Conservation (phyloP, 768 basidiomycete species). For the Hebeloma cylindrosporum region DNA sequence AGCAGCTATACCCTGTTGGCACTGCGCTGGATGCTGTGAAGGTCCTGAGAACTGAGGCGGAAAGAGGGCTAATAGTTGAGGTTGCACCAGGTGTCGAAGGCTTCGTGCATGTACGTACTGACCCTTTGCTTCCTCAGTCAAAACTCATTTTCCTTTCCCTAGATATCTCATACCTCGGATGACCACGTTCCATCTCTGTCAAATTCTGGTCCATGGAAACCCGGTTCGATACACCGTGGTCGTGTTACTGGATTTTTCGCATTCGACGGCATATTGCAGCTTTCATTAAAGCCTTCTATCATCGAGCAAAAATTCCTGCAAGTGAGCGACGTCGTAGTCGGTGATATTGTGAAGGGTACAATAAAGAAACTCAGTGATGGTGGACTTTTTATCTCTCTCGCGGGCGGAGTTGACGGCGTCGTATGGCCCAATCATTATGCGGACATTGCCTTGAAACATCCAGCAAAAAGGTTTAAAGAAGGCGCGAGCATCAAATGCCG, state of each 20-base stretch:
- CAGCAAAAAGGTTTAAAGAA: conserved; percentile 84
- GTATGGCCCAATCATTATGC: conserved; percentile 95
- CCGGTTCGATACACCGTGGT: conserved; percentile 76
- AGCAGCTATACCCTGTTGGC: conserved; percentile 72
- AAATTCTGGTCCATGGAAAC: conserved; percentile 76
- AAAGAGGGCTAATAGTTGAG: conserved; percentile 78
- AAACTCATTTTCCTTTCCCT: conserved; percentile 9
- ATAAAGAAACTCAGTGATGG: conserved; percentile 82
- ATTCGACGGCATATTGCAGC: conserved; percentile 84
- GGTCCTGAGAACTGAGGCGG: conserved; percentile 71
- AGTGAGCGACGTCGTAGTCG: conserved; percentile 78
- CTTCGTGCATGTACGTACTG: conserved; percentile 77
- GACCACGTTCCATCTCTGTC: conserved; percentile 84
- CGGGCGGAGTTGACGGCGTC: conserved; percentile 87
- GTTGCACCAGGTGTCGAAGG: conserved; percentile 66
- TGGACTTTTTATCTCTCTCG: conserved; percentile 82
- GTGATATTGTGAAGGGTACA: conserved; percentile 83
- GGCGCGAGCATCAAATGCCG: conserved; percentile 84
- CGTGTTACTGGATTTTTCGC: conserved; percentile 84
- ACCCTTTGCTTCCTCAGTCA: conserved; percentile 6
- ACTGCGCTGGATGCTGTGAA: conserved; percentile 69
- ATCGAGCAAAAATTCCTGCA: conserved; percentile 86
- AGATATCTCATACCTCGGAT: conserved; percentile 96
- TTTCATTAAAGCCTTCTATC: conserved; percentile 82
- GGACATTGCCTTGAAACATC: conserved; percentile 92